These are phyloP conservation scores for Solanum clarkiae DNA, from an alignment of 257 asterid species.

Conservation along the genomic window DNA sequence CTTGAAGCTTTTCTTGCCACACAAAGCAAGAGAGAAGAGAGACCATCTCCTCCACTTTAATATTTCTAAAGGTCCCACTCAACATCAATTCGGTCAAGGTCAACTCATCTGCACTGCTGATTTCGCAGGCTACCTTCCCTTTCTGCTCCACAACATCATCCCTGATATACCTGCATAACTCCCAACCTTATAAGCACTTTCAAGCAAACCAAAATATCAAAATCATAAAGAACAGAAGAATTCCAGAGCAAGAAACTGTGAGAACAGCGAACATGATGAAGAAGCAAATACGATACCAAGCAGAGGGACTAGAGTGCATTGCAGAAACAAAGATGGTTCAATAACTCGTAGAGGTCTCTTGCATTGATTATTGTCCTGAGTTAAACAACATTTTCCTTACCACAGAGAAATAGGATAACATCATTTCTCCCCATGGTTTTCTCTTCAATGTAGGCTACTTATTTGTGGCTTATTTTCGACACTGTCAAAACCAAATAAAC, in stretches of 20 bases:
- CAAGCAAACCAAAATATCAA: not conserved
- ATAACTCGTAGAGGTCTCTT: not conserved
- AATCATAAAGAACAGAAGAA: not conserved
- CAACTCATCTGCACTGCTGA: conserved; percentile 96
- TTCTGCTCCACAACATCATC: conserved; percentile 82
- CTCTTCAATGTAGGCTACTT: not conserved
- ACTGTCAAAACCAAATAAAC: not conserved
- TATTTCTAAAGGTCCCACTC: conserved; percentile 67
- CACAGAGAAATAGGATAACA: not conserved
- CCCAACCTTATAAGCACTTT: conserved; percentile 4
- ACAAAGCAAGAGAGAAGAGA: conserved; percentile 91
- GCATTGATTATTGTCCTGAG: not conserved
- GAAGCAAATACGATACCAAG: not conserved
- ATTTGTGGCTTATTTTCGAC: not conserved
- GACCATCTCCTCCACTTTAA: conserved; percentile 85
- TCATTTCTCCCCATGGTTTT: not conserved
- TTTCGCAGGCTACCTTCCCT: conserved; percentile 93
- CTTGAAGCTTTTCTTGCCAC: conserved; percentile 95
- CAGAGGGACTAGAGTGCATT: not conserved
- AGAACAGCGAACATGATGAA: not conserved
- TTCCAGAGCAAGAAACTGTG: not conserved
- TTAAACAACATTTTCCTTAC: not conserved
- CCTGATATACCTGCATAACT: conserved; percentile 49
- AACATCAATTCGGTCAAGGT: conserved; percentile 89
- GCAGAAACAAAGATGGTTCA: not conserved